phyloP scores from a whole-genome alignment of 768 basidiomycete genomes.

The Phaffia tasmanica region DNA sequence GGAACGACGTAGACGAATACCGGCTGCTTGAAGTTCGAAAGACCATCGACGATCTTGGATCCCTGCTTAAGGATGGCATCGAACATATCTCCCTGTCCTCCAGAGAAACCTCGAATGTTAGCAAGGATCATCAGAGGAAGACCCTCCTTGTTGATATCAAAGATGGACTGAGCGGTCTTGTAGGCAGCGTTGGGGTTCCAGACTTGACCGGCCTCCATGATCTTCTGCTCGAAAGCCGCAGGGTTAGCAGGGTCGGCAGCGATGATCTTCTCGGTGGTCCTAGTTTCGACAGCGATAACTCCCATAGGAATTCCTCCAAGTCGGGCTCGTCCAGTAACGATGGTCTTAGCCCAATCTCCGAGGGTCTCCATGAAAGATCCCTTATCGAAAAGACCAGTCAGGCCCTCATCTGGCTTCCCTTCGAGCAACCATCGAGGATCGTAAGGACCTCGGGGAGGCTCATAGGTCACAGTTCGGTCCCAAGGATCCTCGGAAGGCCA shows the following conservation, averaged over 20 bases:
- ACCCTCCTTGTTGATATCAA: constrained; percentile 95
- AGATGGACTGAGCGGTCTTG: constrained; percentile 98
- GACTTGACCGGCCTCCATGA: constrained; percentile 95
- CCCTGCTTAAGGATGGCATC: constrained; percentile 95
- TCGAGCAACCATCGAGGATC: constrained; percentile 98
- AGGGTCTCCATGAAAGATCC: constrained; percentile 90
- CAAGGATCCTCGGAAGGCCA: constrained; percentile 59
- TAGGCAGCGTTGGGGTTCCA: constrained; percentile 99
- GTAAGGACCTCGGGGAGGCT: constrained; percentile 84
- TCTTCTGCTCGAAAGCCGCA: constrained; percentile 86
- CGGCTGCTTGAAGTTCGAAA: constrained; percentile 92
- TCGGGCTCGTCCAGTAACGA: constrained; percentile 90
- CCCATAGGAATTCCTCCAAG: constrained; percentile 95
- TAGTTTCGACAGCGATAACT: constrained; percentile 95
- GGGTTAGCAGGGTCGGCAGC: constrained; percentile 98
- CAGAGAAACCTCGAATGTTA: constrained; percentile 99
- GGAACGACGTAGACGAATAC: constrained; percentile 98
- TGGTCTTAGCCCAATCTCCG: constrained; percentile 98
- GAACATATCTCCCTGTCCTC: constrained; percentile 98
- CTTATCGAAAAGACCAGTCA: constrained; percentile 91
- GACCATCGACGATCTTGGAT: constrained; percentile 95
- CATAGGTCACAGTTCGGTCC: constrained; percentile 86
- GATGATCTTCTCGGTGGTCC: constrained; percentile 89
- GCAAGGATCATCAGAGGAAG: constrained; percentile 96
- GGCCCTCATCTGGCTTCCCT: constrained; percentile 79